phyloP scores from a whole-genome alignment of 768 basidiomycete species.

The Collybia sordida region DNA sequence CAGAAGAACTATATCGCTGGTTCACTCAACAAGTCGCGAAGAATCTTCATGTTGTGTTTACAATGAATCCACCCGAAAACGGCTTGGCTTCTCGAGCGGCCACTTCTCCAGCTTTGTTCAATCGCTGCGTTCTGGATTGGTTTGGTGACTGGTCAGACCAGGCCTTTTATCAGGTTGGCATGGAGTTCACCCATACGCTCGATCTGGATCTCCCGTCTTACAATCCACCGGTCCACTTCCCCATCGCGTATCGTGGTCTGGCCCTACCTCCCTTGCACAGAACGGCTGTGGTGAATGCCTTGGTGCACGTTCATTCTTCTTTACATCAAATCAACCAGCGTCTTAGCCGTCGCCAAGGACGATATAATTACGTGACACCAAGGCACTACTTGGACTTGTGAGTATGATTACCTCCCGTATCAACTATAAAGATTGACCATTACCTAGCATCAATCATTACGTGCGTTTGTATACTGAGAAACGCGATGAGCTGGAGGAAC shows the following conservation, averaged over 20 bases:
- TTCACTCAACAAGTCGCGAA: slow-evolving; percentile 98
- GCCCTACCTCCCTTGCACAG: slow-evolving; percentile 88
- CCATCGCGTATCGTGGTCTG: slow-evolving; percentile 83
- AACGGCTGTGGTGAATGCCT: slow-evolving; percentile 87
- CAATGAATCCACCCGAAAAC: slow-evolving; percentile 98
- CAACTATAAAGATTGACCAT: slow-evolving; percentile 9
- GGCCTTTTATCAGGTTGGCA: slow-evolving; percentile 96
- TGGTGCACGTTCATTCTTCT: slow-evolving; percentile 90
- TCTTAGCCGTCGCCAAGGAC: slow-evolving; percentile 89
- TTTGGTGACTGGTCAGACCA: slow-evolving; percentile 99
- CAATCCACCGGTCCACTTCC: slow-evolving; percentile 79
- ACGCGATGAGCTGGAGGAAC: slow-evolving; percentile 95
- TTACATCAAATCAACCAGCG: slow-evolving; percentile 87
- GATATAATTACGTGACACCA: slow-evolving; percentile 95
- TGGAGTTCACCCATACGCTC: slow-evolving; percentile 93
- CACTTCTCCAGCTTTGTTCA: slow-evolving; percentile 97
- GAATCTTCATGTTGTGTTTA: slow-evolving; percentile 98
- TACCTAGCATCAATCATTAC: slow-evolving; percentile 89
- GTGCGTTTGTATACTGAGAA: slow-evolving; percentile 95
- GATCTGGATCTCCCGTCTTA: slow-evolving; percentile 90
- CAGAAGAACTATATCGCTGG: slow-evolving; percentile 97
- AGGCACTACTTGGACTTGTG: slow-evolving; percentile 99
- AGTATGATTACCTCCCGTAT: slow-evolving; percentile 33
- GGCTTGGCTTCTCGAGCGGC: slow-evolving; percentile 95
- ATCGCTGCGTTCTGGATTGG: slow-evolving; percentile 99